Base-by-base conservation (phyloP, 345 rosid genomes). In the Mercurialis annua region DNA sequence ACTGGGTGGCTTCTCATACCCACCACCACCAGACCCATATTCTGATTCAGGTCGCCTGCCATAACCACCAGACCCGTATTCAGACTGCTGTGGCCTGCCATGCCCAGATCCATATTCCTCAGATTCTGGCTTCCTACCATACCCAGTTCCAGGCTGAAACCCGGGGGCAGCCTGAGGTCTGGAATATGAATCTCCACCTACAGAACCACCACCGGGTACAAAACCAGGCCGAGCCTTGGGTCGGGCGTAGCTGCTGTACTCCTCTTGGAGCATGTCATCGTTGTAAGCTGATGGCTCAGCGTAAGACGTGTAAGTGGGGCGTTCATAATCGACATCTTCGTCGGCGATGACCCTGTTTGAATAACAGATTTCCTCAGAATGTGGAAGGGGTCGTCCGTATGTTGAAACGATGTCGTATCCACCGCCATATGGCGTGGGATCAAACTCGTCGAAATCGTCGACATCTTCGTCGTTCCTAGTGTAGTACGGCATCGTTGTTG, bases 341-440 rank as follows among this genome's bases (percentile, higher is more conserved):
- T 76, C 79, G 40, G 74, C 70, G 1, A 72, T 60, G 0, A 88
- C 76, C 1, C 84, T 65, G 21, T 74, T 61, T 1, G 87, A 78
- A 71, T 91, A 75, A 78, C 99, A 94, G 30, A 79, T 89, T 54
- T 89, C 91, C 0, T 82, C 86, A 55, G 84, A 81, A 8, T 89
- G 90, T 4, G 82, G 81, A 50, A 91, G 74, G 10, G 99, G 91
- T 47, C 96, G 96, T 30, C 99, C 97, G 71, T 84, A 94, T 14
- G 88, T 84, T 74, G 83, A 44, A 4, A 61, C 30, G 63, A 91
- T 47, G 79, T 91, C 92, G 81, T 83, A 94, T 0, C 99, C 99
- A 2, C 99, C 99, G 2, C 90, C 88, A 80, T 89, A 94, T 0
- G 99, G 99, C 26, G 91, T 94, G 1, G 97, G 86, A 76, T 94